Conservation (phyloP, 768 basidiomycete genomes). For the Zangia roseola region DNA sequence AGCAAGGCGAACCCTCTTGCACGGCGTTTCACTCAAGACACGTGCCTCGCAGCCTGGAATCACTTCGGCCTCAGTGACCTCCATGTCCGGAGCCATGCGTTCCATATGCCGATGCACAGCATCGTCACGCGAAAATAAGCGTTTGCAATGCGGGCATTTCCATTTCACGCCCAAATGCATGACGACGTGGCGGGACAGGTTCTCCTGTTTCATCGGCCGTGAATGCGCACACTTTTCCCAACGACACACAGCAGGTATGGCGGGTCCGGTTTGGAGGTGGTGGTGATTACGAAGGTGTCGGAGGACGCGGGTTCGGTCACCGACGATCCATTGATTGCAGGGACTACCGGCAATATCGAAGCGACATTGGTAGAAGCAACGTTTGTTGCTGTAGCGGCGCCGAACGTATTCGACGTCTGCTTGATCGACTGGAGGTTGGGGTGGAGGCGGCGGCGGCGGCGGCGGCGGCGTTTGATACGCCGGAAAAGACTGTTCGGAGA, state of each 20-base stretch:
- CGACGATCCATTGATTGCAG: slow-evolving; percentile 26
- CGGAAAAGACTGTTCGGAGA: not conserved
- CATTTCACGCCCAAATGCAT: slow-evolving; percentile 31
- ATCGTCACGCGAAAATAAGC: slow-evolving; percentile 32
- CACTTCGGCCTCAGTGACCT: slow-evolving; percentile 24
- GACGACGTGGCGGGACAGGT: slow-evolving; percentile 31
- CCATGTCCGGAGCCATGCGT: slow-evolving; percentile 25
- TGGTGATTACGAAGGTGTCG: slow-evolving; percentile 29
- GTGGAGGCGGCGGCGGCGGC: not conserved
- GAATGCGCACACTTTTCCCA: slow-evolving; percentile 27
- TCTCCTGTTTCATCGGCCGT: slow-evolving; percentile 30
- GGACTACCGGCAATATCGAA: slow-evolving; percentile 25
- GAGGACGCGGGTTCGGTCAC: slow-evolving; percentile 25
- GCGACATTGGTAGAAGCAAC: slow-evolving; percentile 24
- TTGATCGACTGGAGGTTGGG: slow-evolving; percentile 8
- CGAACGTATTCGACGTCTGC: slow-evolving; percentile 24
- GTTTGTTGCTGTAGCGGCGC: slow-evolving; percentile 16
- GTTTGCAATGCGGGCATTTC: slow-evolving; percentile 26
- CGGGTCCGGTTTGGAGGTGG: slow-evolving; percentile 14
- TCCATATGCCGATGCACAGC: slow-evolving; percentile 32
- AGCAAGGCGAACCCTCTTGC: slow-evolving; percentile 2
- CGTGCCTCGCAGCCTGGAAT: slow-evolving; percentile 17
- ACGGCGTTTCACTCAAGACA: slow-evolving; percentile 6
- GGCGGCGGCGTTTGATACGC: not conserved
- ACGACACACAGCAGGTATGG: slow-evolving; percentile 14